Evolutionary conservation across 208 protist species (phyloP), one percentile per base, ranked within the genome.

Genomic region (Porcisia deanei): DNA sequence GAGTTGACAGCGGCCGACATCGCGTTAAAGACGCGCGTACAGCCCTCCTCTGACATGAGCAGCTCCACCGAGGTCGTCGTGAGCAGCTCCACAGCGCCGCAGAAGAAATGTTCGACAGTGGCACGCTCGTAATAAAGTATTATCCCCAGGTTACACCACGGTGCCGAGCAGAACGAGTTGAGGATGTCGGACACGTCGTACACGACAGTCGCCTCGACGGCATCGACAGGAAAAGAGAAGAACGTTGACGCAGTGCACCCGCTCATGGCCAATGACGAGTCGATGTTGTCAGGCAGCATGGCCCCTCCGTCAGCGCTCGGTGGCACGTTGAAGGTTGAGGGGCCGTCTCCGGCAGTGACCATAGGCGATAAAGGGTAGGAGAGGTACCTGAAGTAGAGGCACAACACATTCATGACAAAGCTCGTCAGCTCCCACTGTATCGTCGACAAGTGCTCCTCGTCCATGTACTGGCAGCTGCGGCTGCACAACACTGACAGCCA

Each of bases 81-180:
- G 25, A 95, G 78, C n/a, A 94, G 57, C 72, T 91, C 77, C 30
- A 95, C 66, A 41, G 88, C 83, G 14, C 82, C 84, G 52, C 68
- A 83, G 78, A 95, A 91, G 39, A 91, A 85, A 49, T 75, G 78
- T 76, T 90, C 84, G 25, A 91, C 79, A 10, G 86, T 76, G 74
- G 76, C 76, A 1, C 88, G 83, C 61, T 95, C 87, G 76, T 96
- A 97, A 65, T 88, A 83, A 49, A 94, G 71, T 10, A 94, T 68
- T 54, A 97, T 86, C 30, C 93, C 93, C 9, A 95, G 69, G 66
- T 95, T 94, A 74, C 88, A 89, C 91, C 93, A 97, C 75, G 85
- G 43, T 41, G 79, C 84, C 43, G 61, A 76, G 85, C 92, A 92
- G 58, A 95, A 70, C 37, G 80, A 85, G 73, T 86, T 77, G 37